phyloP scores from a whole-genome alignment of 1,139 yeast species.

The Torulaspora globosa region DNA sequence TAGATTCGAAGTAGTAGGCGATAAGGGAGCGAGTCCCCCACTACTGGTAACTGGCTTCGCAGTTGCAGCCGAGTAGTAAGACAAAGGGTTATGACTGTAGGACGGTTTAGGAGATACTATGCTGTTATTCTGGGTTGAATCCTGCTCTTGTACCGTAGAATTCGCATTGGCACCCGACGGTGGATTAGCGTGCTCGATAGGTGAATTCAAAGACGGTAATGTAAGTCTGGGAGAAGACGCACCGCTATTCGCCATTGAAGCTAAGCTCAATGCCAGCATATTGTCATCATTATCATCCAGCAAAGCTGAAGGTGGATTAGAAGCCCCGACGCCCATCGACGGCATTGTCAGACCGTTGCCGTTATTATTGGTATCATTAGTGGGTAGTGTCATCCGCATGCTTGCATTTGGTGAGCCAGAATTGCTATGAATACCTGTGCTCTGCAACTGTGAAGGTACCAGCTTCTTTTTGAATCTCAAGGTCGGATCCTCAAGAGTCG shows the following conservation, averaged over 20 bases:
- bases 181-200: constrained; percentile 19
- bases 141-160: constrained; percentile 8
- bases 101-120: constrained; percentile 28
- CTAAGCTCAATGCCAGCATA: constrained; percentile 35
- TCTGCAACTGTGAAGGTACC: constrained; percentile 12
- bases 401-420: constrained; percentile 9
- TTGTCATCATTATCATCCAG: constrained; percentile 36
- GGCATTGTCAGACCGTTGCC: constrained; percentile 12
- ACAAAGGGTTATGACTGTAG: constrained; percentile 22
- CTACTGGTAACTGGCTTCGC: constrained; percentile 12
- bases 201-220: constrained; percentile 29
- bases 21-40: constrained; percentile 18
- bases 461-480: constrained; percentile 29
- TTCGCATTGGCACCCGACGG: constrained; percentile 4
- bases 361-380: constrained; percentile 8
- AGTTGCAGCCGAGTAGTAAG: constrained; percentile 18
- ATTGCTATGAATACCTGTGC: constrained; percentile 7
- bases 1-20: constrained; percentile 24
- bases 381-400: constrained; percentile 3
- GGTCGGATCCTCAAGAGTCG: constrained; percentile 36
- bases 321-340: constrained; percentile 11
- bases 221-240: constrained; percentile 35
- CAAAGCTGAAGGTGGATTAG: constrained; percentile 21
- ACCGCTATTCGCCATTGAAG: constrained; percentile 38
- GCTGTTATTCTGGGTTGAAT: constrained; percentile 14